Evolutionary conservation across 352 stramenopile species (phyloP).

Genomic region (Globisporangium yorkense): DNA sequence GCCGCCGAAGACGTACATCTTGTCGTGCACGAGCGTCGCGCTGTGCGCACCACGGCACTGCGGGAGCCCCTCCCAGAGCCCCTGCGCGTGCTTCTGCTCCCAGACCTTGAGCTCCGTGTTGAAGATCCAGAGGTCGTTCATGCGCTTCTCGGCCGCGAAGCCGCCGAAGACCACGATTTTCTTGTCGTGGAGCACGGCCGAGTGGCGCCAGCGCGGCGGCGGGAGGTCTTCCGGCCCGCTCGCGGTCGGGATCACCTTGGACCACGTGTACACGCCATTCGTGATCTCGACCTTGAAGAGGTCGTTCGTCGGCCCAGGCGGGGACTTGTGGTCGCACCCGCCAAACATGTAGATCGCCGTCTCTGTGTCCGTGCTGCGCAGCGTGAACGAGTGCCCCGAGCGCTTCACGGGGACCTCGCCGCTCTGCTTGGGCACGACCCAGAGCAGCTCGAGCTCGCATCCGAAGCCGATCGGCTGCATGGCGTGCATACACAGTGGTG

Average conservation of each 20-base stretch:
- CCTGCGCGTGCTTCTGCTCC: slow-evolving; percentile 86
- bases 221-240: slow-evolving; percentile 51
- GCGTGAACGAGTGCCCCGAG: slow-evolving; percentile 93
- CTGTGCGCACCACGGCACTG: slow-evolving; percentile 90
- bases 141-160: slow-evolving; percentile 89
- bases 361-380: slow-evolving; percentile 68
- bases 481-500: not conserved
- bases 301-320: slow-evolving; percentile 92
- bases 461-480: slow-evolving; percentile 73
- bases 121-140: slow-evolving; percentile 97
- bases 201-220: slow-evolving; percentile 80
- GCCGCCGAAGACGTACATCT: slow-evolving; percentile 94
- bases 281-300: slow-evolving; percentile 92
- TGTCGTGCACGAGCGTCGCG: slow-evolving; percentile 81
- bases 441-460: slow-evolving; percentile 85
- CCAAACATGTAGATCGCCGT: slow-evolving; percentile 82
- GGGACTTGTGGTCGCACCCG: slow-evolving; percentile 88
- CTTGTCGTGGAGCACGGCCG: slow-evolving; percentile 73
- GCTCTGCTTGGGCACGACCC: slow-evolving; percentile 85
- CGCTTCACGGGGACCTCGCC: slow-evolving; percentile 92
- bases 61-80: slow-evolving; percentile 87
- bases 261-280: slow-evolving; percentile 72
- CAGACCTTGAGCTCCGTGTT: slow-evolving; percentile 91
- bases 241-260: slow-evolving; percentile 36
- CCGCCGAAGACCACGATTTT: slow-evolving; percentile 94